Conservation (phyloP, 805 yeast species). For the Trichomonascus vanleenenianus region DNA sequence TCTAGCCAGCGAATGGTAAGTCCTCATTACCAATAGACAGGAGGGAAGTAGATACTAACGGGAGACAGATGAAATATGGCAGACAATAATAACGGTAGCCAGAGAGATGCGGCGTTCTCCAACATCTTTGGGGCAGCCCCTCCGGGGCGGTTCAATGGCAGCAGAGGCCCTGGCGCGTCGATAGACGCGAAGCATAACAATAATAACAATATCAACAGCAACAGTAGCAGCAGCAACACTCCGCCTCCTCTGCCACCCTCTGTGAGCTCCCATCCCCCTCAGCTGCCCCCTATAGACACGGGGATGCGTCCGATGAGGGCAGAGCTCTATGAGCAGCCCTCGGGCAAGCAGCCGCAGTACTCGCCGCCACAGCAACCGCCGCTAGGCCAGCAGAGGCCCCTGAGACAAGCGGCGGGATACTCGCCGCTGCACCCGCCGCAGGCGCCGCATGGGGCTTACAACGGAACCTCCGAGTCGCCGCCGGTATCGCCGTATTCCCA, state of each 20-base stretch:
- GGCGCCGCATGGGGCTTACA: too few species aligned
- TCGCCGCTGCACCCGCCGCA: too few species aligned
- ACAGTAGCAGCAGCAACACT: neutral
- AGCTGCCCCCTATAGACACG: too few species aligned
- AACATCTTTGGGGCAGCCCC: conserved; percentile 30
- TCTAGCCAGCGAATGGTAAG: too few species aligned
- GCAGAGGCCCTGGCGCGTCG: neutral
- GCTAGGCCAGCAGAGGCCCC: too few species aligned
- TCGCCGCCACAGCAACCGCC: conserved; percentile 1
- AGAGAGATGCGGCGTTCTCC: conserved; percentile 25
- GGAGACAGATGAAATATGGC: neutral
- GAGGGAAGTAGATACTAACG: neutral
- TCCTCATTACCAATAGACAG: too few species aligned
- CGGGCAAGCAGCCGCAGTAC: neutral
- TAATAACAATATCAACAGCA: neutral
- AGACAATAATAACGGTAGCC: neutral
- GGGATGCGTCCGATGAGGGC: too few species aligned
- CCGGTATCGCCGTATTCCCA: too few species aligned
- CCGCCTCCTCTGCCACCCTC: neutral
- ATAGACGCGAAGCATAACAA: neutral
- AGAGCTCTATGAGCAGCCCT: neutral
- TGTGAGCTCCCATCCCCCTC: neutral
- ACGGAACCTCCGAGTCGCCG: too few species aligned
- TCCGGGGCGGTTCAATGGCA: conserved; percentile 23
- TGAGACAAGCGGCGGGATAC: too few species aligned